phyloP scores from a whole-genome alignment of 192 early-diverging fungal genomes.

The Pecoramyces ruminantium region DNA sequence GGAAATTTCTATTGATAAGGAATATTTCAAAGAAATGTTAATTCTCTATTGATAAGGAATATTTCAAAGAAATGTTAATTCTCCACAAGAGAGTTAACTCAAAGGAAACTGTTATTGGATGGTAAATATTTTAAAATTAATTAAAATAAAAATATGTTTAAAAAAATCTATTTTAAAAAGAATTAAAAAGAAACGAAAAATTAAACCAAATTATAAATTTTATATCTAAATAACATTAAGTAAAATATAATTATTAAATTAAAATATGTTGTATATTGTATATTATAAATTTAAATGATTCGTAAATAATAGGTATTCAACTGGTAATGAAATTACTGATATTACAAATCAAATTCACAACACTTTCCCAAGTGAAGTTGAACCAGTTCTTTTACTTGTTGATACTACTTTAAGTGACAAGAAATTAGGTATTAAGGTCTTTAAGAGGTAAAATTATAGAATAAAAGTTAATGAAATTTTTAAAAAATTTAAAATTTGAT shows the following conservation, averaged over 20 bases:
- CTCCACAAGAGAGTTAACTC: constrained; percentile 78
- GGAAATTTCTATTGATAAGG: constrained; percentile 71
- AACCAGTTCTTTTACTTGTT: constrained; percentile 72
- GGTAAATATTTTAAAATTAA: constrained; percentile 67
- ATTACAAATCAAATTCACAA: constrained; percentile 22
- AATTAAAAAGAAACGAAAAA: too few species aligned
- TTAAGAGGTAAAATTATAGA: constrained; percentile 31
- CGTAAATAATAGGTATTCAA: constrained; percentile 58
- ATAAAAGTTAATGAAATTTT: too few species aligned
- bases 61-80: constrained; percentile 67
- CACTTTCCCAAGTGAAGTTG: constrained; percentile 46
- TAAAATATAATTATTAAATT: too few species aligned
- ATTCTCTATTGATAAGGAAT: constrained; percentile 70
- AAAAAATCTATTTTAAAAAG: too few species aligned
- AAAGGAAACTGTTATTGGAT: constrained; percentile 82
- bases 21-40: constrained; percentile 72
- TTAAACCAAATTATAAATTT: too few species aligned
- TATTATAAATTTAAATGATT: constrained; percentile 28
- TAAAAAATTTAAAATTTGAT: too few species aligned
- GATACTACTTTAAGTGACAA: constrained; percentile 63
- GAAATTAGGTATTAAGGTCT: constrained; percentile 55
- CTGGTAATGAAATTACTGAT: constrained; percentile 34
- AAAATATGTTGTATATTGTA: too few species aligned
- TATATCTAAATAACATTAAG: too few species aligned
- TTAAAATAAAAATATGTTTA: too few species aligned